phyloP scores from a whole-genome alignment of 257 asterid species.

The Solanum habrochaites region DNA sequence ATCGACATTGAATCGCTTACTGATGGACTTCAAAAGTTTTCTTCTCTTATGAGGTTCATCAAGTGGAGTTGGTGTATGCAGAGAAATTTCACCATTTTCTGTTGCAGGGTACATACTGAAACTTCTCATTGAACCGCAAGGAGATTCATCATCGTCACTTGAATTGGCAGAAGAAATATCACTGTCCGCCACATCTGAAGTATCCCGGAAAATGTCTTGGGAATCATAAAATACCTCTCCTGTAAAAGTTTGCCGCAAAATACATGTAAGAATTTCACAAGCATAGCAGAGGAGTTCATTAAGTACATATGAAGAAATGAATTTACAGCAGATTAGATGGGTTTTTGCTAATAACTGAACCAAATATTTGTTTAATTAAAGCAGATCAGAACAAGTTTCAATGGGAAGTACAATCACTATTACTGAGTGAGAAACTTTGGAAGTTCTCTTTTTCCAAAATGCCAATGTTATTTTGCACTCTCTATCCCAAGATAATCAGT shows the following conservation, averaged over 20 bases:
- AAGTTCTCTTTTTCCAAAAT: neutral
- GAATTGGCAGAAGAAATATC: constrained; percentile 11
- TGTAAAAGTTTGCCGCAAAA: constrained; percentile 22
- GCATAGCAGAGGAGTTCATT: neutral
- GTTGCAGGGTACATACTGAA: constrained; percentile 32
- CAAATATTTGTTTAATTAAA: neutral
- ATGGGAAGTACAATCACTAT: neutral
- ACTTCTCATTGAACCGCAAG: constrained; percentile 33
- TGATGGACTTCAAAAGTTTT: constrained; percentile 40
- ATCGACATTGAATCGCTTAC: constrained; percentile 20
- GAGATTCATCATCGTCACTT: constrained; percentile 27
- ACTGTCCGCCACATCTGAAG: constrained; percentile 10
- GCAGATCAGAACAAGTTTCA: neutral
- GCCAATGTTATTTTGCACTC: neutral
- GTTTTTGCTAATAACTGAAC: neutral
- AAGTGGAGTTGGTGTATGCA: constrained; percentile 55
- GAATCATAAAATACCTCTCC: constrained; percentile 81
- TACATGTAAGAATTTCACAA: neutral
- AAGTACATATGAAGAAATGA: neutral
- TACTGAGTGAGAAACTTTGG: neutral
- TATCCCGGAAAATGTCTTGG: constrained; percentile 32
- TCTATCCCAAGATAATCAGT: neutral
- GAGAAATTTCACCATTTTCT: constrained; percentile 11
- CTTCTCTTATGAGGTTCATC: constrained; percentile 60
- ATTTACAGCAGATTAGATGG: neutral